Evolutionary conservation across 345 rosid species (phyloP), one percentile per base, ranked within the genome.

Genomic region (Erucastrum elatum): DNA sequence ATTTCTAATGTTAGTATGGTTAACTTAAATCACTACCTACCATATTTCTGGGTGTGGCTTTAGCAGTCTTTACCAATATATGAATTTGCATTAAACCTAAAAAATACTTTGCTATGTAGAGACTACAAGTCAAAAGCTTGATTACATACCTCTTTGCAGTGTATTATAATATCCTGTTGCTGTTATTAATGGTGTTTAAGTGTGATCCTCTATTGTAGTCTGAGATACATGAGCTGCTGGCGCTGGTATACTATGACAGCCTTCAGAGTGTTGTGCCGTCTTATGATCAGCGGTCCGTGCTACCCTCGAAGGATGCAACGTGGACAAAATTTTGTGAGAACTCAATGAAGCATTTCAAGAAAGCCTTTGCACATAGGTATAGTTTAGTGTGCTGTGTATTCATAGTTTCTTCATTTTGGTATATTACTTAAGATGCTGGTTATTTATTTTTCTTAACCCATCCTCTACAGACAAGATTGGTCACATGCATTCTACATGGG

Each of bases 401-500:
- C 12, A 64, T 70, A 39, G 41, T 64, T 34, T 60, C 26, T 16
- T 55, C 71, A 63, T 16, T 77, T 82, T 67, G 58, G 74, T 77
- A 33, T 30, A 35, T 41, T 68, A 68, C 59, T 65, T 26, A 34
- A 30, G 17, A 55, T 44, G 66, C 67, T 70, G 69, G 46, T 2
- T 74, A 62, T 37, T 74, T 51, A 5, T 15, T 26, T 41, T 58
- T 56, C 34, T 75, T 58, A 34, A 29, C 34, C 41, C 44, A 64
- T 66, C 64, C 11, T 82, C 34, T 78, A 60, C 90, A 94, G 98
- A 87, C 90, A 88, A 82, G 98, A 92, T 75, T 94, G 98, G 98
- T 91, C 97, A 34, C 91, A 94, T 86, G 94, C 98, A 74, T 90
- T 94, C 83, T 94, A 94, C 79, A 88, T 94, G 87, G 98, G 98